phyloP scores from a whole-genome alignment of 1,284 basidiomycete genomes.

The Trichosporon coremiiforme region DNA sequence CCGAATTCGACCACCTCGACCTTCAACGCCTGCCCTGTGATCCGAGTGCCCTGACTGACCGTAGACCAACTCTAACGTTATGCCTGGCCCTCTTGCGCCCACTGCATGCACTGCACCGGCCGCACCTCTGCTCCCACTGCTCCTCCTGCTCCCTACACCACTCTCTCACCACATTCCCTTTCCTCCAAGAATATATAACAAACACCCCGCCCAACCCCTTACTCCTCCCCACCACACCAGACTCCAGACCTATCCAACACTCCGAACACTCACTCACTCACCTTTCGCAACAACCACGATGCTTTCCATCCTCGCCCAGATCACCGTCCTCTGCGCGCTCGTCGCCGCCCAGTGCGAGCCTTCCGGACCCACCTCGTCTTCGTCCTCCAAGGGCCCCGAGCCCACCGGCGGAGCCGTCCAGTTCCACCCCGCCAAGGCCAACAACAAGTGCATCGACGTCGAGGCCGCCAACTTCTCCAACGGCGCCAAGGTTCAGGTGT shows the following conservation, averaged over 20 bases:
- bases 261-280: background rate
- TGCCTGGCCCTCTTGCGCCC: background rate
- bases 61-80: slow-evolving; percentile 5
- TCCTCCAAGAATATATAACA: slow-evolving; percentile 11
- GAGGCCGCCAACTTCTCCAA: slow-evolving; percentile 29
- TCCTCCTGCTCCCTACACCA: background rate
- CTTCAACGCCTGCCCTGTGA: background rate
- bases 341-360: slow-evolving; percentile 28
- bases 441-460: slow-evolving; percentile 31
- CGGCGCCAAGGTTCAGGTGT: slow-evolving; percentile 36
- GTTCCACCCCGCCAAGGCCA: slow-evolving; percentile 29
- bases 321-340: slow-evolving; percentile 27
- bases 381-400: slow-evolving; percentile 28
- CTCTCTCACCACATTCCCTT: background rate
- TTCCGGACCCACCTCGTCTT: slow-evolving; percentile 19
- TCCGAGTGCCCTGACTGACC: slow-evolving; percentile 1
- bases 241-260: background rate
- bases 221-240: background rate
- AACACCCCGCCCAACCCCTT: background rate
- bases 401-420: slow-evolving; percentile 10
- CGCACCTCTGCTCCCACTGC: background rate
- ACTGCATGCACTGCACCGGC: background rate
- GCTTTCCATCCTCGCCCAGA: slow-evolving; percentile 26
- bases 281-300: slow-evolving; percentile 17
- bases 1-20: background rate